These are phyloP conservation scores for Mrakia hoshinonis DNA, from an alignment of 768 basidiomycete genomes.

Conservation along the genomic window DNA sequence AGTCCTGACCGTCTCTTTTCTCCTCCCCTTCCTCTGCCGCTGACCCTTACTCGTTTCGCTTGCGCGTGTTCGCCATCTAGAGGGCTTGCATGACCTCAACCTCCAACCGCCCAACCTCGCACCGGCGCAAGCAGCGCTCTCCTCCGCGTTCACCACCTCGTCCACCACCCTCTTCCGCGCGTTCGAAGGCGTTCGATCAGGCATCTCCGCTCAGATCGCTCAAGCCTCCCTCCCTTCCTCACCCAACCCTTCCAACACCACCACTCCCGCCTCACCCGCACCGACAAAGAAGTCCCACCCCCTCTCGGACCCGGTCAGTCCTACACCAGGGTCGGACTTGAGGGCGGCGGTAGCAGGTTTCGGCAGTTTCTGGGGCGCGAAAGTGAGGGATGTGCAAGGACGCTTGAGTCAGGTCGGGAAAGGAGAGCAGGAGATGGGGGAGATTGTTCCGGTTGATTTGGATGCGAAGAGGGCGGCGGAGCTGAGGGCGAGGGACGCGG, in stretches of 20 bases:
- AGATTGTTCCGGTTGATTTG: conserved; percentile 11
- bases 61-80: too few species aligned
- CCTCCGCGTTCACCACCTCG: conserved; percentile 61
- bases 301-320: background rate
- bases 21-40: background rate
- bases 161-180: conserved; percentile 79
- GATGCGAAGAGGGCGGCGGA: conserved; percentile 22
- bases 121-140: conserved; percentile 80
- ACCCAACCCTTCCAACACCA: background rate
- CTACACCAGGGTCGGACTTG: background rate
- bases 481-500: background rate
- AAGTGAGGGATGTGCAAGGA: background rate
- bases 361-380: conserved; percentile 16
- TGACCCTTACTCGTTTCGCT: background rate
- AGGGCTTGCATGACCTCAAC: conserved; percentile 89
- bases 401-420: background rate
- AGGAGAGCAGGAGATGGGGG: background rate
- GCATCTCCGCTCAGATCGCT: conserved; percentile 37
- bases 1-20: background rate
- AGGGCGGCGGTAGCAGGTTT: conserved; percentile 7
- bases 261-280: background rate
- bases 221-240: background rate
- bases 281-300: background rate
- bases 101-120: conserved; percentile 79
- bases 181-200: conserved; percentile 70